Evolutionary conservation across 306 rosid species (phyloP).

Genomic region (Dicorynia guianensis): DNA sequence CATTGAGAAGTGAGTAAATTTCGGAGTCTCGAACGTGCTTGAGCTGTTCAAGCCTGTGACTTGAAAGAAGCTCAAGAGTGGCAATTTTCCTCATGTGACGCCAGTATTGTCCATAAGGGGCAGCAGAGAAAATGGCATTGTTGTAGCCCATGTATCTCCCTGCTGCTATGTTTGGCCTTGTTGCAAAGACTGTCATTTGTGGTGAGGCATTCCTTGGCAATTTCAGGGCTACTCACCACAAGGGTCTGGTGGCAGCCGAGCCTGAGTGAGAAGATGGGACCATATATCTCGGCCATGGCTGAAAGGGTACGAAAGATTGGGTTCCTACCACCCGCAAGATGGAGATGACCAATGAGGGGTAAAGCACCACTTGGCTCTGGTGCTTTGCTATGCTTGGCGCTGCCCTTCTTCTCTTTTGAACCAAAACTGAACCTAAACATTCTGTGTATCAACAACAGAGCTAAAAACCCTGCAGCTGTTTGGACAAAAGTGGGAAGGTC

Average conservation of each 20-base stretch:
- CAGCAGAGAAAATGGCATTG: slow-evolving; percentile 54
- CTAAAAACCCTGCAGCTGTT: slow-evolving; percentile 16
- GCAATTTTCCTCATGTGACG: slow-evolving; percentile 60
- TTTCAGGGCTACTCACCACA: slow-evolving; percentile 45
- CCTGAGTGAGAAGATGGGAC: slow-evolving; percentile 46
- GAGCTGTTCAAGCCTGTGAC: slow-evolving; percentile 46
- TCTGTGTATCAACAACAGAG: slow-evolving; percentile 1
- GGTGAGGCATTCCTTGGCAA: slow-evolving; percentile 50
- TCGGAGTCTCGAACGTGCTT: slow-evolving; percentile 53
- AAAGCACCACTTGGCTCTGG: slow-evolving; percentile 48
- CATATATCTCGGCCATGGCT: slow-evolving; percentile 46
- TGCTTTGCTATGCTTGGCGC: background rate
- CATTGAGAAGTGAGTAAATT: slow-evolving; percentile 46
- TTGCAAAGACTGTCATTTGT: slow-evolving; percentile 52
- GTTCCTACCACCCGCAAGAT: slow-evolving; percentile 33
- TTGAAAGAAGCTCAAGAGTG: slow-evolving; percentile 45
- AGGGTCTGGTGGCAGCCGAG: slow-evolving; percentile 43
- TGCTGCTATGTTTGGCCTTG: slow-evolving; percentile 40
- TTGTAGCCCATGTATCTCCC: slow-evolving; percentile 54
- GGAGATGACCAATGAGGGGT: slow-evolving; percentile 61
- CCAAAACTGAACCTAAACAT: slow-evolving; percentile 12
- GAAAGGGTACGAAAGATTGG: slow-evolving; percentile 47
- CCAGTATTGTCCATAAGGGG: slow-evolving; percentile 75
- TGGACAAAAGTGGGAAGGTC: slow-evolving; percentile 32
- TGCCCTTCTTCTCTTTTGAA: background rate